phyloP scores from a whole-genome alignment of 192 early-diverging fungal genomes.

The Coemansia aciculifera region DNA sequence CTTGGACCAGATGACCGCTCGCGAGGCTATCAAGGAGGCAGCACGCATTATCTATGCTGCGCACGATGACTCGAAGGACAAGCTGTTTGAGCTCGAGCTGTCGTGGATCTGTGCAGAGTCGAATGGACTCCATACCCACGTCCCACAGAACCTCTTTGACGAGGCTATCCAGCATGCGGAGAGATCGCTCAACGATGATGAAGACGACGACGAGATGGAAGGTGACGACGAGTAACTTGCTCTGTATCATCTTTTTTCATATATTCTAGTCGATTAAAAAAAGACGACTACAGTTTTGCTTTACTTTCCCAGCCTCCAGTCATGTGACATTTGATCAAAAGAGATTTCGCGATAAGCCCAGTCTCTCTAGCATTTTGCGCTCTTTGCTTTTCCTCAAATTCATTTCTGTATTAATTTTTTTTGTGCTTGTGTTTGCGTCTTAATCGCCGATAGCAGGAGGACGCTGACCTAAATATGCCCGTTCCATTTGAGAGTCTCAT shows the following conservation, averaged over 20 bases:
- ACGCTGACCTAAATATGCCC: conserved; percentile 57
- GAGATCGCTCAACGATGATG: conserved; percentile 37
- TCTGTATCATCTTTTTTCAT: neutral
- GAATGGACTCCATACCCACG: conserved; percentile 73
- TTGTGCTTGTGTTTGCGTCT: conserved; percentile 2
- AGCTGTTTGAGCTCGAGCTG: conserved; percentile 97
- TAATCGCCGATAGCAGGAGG: neutral
- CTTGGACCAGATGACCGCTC: conserved; percentile 67
- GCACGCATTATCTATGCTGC: conserved; percentile 93
- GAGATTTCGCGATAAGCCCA: neutral
- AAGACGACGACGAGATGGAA: conserved; percentile 47
- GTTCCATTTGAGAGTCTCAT: conserved; percentile 77
- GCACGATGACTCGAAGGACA: conserved; percentile 97
- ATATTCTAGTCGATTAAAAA: neutral
- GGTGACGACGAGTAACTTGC: conserved; percentile 34
- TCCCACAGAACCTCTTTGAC: conserved; percentile 81
- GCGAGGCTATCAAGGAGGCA: conserved; percentile 90
- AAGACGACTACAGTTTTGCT: conserved; percentile 20
- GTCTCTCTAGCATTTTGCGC: neutral
- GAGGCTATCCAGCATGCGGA: conserved; percentile 69
- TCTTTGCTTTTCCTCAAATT: conserved; percentile 6
- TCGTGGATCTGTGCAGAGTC: conserved; percentile 93
- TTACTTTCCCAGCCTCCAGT: neutral
- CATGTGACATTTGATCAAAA: conserved; percentile 1
- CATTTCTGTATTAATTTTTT: neutral